Base-by-base conservation (phyloP, 1,139 yeast genomes). In the Magnusiomyces magnusii region DNA sequence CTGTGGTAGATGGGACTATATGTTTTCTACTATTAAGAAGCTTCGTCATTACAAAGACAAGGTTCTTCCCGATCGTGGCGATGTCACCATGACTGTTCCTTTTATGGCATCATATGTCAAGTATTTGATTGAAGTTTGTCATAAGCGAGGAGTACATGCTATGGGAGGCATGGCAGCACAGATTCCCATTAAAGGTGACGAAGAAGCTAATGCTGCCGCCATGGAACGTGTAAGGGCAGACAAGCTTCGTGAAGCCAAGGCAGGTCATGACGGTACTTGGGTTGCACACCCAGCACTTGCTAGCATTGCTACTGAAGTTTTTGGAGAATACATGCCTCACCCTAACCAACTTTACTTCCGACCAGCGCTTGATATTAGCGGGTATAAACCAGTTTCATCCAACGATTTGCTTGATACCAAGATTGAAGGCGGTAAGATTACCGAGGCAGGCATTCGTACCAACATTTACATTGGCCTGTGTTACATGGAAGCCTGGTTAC, bases 151-250 rank as follows among this genome's bases (percentile, higher is more conserved):
- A 65, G 90, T 86, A 47, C 88, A 83, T 71, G 93, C 90, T 54
- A 84, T 86, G 82, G 92, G 92, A 64, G 92, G 92, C 64, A 86
- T 86, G 92, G 91, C 91, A 65, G 92, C 92, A 31, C 89, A 85
- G 74, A 86, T 86, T 67, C 92, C 92, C 61, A 84, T 85, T 74
- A 86, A 86, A 76, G 78, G 80, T 63, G 90, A 86, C 68, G 78
- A 80, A 54, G 80, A 76, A 60, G 84, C 86, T 68, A 86, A 86
- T 76, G 78, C 76, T 68, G 76, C 75, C 58, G 91, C 90, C 54
- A 82, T 86, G 83, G 85, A 82, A 65, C 85, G 84, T 64, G 92
- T 86, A 60, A 80, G 83, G 67, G 82, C 80, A 69, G 92, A 86
- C 74, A 86, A 86, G 76, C 77, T 83, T 67, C 80, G 93, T 67